Base-by-base conservation (phyloP, 2,329 filamentous ascomycete genomes). In the Monosporascus sp. region DNA sequence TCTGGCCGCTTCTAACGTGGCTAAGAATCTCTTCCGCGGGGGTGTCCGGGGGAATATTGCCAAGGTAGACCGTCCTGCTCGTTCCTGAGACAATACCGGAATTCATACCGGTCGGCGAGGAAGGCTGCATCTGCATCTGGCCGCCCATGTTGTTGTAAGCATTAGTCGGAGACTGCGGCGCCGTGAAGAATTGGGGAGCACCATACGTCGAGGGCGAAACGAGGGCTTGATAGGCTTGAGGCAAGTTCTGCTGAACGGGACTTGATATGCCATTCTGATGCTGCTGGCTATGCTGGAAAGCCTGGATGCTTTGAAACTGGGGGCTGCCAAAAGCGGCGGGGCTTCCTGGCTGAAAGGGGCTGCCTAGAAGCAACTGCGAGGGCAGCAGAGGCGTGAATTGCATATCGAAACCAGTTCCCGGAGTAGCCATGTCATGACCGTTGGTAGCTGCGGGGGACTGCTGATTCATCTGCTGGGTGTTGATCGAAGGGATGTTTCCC, bases 21-120 rank as follows among this genome's bases (percentile, higher is more conserved):
- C 92, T 88, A 52, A 99, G 78, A 59, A 99, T 96, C 74, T 99
- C 94, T 74, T 99, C 94, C 8, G 94, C 93, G 48, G 89, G 86
- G 7, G 94, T 99, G 75, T 99, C 94, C 25, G 92, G 89, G n/a
- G 94, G 94, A 54, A 99, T 97, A 72, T 99, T 99, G 59, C 94
- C 94, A 50, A 99, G 78, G 68, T 99, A 99, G 44, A 99, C 94
- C 4, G 94, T 99, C 62, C 94, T 85, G 79, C 93, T 97, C 9
- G 92, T 96, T 49, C 91, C 90, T 48, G 90, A 91, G 45, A 95
- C 83, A 56, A 95, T 81, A 47, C 88, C 88, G n/a, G 89, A 84
- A 31, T 82, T 82, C 74, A 92, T 84, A 24, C 85, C 82, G 60
- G 93, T 84, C 9, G 89, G 86, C 17, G 89, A 89, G 41, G 85